Evolutionary conservation across 177 flowering plant species (phyloP).

Genomic region (Vitis hybrid): DNA sequence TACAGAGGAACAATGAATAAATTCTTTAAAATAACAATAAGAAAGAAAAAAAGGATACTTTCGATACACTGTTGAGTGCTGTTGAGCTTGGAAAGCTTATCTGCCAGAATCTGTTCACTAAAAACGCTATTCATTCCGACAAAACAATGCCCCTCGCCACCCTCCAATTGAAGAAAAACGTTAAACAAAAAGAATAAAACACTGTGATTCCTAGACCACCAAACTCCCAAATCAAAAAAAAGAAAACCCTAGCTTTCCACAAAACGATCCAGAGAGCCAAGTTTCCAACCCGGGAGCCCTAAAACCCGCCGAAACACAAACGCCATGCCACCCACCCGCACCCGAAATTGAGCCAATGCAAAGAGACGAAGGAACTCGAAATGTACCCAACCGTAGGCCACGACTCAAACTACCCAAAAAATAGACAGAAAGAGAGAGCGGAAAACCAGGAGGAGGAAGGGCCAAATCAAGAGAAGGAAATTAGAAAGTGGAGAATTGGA

Average conservation of each 20-base stretch:
- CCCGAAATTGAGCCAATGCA: no score
- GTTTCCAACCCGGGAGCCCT: no score
- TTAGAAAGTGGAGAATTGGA: neutral
- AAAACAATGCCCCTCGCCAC: slow-evolving; percentile 9
- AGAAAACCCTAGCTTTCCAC: slow-evolving; percentile 5
- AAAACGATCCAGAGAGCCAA: neutral
- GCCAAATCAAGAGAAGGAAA: neutral
- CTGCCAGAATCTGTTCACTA: slow-evolving; percentile 82
- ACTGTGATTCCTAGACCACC: neutral
- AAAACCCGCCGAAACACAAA: no score
- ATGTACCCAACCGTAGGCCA: no score
- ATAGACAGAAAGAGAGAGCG: no score
- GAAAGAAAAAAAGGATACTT: slow-evolving; percentile 60
- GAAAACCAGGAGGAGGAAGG: no score
- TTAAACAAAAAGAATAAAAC: neutral
- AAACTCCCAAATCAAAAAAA: slow-evolving; percentile 7
- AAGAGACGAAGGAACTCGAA: no score
- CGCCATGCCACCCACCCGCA: no score
- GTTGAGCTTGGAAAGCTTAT: slow-evolving; percentile 95
- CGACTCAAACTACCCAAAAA: no score
- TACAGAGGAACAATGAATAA: neutral
- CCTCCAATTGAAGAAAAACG: neutral
- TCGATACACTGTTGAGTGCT: slow-evolving; percentile 95
- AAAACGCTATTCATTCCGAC: slow-evolving; percentile 87
- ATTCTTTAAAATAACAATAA: neutral